These are phyloP conservation scores for Penicillium hesseltinei DNA, from an alignment of 2,329 filamentous ascomycete species.

Conservation along the genomic window DNA sequence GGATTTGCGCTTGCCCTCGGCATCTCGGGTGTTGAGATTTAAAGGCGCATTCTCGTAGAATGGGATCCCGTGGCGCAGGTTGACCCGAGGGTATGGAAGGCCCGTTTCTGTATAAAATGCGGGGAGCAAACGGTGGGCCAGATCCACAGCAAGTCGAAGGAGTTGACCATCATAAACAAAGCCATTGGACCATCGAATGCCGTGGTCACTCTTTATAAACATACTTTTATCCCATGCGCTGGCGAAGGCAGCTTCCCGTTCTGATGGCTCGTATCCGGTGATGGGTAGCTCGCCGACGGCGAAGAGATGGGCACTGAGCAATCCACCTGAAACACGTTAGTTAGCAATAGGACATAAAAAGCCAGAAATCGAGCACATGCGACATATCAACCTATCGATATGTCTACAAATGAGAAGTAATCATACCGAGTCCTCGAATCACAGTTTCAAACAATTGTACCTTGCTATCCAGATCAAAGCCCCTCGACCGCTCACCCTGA, in stretches of 20 bases:
- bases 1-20: conserved; percentile 14
- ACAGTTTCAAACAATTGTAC: conserved; percentile 99
- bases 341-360: conserved; percentile 2
- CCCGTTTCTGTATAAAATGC: conserved; percentile 91
- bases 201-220: conserved; percentile 24
- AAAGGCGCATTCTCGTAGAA: conserved; percentile 87
- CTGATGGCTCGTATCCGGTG: conserved; percentile 64
- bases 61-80: conserved; percentile 83
- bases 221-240: conserved; percentile 42
- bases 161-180: conserved; percentile 87
- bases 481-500: conserved; percentile 68
- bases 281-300: conserved; percentile 89
- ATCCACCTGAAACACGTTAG: conserved; percentile 57
- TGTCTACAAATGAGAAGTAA: neutral
- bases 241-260: conserved; percentile 39
- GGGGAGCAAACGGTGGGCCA: conserved; percentile 79
- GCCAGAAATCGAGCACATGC: neutral
- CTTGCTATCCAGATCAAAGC: conserved; percentile 95
- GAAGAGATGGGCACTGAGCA: conserved; percentile 91
- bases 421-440: conserved; percentile 67
- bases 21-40: conserved; percentile 51
- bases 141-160: conserved; percentile 80
- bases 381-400: neutral
- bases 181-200: conserved; percentile 70
- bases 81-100: conserved; percentile 91